Evolutionary conservation across 495 filamentous ascomycete species (phyloP).

Genomic region (Pyronema domesticum): DNA sequence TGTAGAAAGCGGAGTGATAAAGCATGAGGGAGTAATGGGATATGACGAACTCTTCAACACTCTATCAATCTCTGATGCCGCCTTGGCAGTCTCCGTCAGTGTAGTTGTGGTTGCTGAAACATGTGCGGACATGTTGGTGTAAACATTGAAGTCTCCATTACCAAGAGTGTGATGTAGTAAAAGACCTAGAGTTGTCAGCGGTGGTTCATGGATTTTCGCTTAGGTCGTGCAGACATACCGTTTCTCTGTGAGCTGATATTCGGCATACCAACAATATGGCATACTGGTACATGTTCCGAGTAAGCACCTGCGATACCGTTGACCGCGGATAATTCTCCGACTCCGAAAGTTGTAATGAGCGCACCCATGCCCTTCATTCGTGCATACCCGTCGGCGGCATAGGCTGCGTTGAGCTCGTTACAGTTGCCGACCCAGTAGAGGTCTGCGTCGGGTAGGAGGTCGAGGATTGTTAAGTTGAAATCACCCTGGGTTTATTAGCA

Average conservation of each 20-base stretch:
- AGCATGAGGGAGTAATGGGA: neutral
- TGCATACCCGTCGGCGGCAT: constrained; percentile 68
- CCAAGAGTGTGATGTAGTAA: constrained; percentile 89
- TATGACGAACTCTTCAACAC: constrained; percentile 34
- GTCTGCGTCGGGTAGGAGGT: constrained; percentile 43
- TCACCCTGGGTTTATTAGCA: constrained; percentile 36
- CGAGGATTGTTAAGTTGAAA: constrained; percentile 52
- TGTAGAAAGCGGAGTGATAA: neutral
- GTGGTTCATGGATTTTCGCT: neutral
- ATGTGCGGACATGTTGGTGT: constrained; percentile 52
- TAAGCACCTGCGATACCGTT: constrained; percentile 53
- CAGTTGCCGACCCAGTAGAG: constrained; percentile 63
- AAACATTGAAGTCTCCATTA: constrained; percentile 79
- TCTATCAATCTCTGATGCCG: constrained; percentile 60
- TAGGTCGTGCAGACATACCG: constrained; percentile 23
- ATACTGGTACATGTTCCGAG: constrained; percentile 56
- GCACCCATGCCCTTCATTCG: constrained; percentile 55
- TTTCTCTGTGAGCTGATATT: constrained; percentile 40
- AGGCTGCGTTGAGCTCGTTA: constrained; percentile 70
- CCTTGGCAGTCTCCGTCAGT: constrained; percentile 50
- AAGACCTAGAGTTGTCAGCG: constrained; percentile 17
- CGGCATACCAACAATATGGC: constrained; percentile 67
- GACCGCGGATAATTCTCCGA: constrained; percentile 59
- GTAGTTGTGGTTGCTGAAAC: constrained; percentile 54
- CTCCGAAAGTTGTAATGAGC: constrained; percentile 62